Percentiles rank a stretch among this genome's conserved stretches.
phyloP scores from a whole-genome alignment of 2,329 filamentous ascomycete species.

The Apiospora rasikravindrae region DNA sequence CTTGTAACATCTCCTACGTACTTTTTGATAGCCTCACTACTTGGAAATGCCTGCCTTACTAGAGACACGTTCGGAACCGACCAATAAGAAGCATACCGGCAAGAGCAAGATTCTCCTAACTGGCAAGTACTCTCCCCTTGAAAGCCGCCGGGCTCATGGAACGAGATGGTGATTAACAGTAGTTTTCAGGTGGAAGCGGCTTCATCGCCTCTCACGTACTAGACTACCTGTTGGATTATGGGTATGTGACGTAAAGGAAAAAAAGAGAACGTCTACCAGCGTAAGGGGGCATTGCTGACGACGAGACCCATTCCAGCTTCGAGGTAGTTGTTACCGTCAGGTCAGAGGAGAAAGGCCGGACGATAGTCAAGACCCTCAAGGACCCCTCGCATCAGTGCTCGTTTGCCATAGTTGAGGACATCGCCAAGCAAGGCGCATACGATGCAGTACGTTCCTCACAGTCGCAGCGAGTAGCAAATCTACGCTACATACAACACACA shows the following conservation, averaged over 20 bases:
- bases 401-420: constrained; percentile 70
- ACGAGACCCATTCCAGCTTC: constrained; percentile 37
- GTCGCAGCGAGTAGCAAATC: neutral
- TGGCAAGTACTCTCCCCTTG: constrained; percentile 26
- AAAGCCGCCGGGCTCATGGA: neutral
- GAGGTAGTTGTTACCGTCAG: constrained; percentile 53
- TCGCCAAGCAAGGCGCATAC: constrained; percentile 73
- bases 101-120: constrained; percentile 36
- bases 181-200: constrained; percentile 51
- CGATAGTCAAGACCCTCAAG: constrained; percentile 47
- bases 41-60: neutral
- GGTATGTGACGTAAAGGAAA: constrained; percentile 23
- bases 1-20: neutral
- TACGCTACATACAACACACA: neutral
- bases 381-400: constrained; percentile 27
- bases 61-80: neutral
- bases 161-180: constrained; percentile 11
- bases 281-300: constrained; percentile 44
- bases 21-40: neutral
- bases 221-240: constrained; percentile 49
- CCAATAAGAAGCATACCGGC: neutral
- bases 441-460: constrained; percentile 50
- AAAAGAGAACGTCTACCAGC: neutral
- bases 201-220: constrained; percentile 61
- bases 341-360: constrained; percentile 52